These are phyloP conservation scores for Cunninghamia lanceolata DNA, from an alignment of 75 land plant species.

Conservation along the genomic window DNA sequence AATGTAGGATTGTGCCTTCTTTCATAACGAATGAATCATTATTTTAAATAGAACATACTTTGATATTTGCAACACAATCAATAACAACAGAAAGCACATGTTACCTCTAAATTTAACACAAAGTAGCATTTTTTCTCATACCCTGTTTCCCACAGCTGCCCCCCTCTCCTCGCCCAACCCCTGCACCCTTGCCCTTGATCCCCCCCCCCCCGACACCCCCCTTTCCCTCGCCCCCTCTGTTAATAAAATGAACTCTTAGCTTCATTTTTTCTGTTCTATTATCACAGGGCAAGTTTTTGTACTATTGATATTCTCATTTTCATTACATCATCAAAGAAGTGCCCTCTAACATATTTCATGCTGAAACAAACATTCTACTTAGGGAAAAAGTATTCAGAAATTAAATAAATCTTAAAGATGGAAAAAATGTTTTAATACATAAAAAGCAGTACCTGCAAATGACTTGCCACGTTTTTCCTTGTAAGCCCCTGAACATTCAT, in stretches of 20 bases:
- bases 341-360: not conserved
- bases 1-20: not conserved
- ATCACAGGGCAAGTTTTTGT: not conserved
- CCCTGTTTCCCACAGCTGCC: not conserved
- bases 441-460: constrained; percentile 67
- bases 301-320: too few relatives aligned
- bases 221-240: not conserved
- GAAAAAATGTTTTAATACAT: not conserved
- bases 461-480: constrained; percentile 95
- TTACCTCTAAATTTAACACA: not conserved
- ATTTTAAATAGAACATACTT: not conserved
- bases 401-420: not conserved
- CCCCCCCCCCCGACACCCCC: too few relatives aligned
- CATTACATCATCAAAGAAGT: not conserved
- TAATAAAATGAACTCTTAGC: not conserved
- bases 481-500: constrained; percentile 91
- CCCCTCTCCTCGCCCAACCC: too few relatives aligned
- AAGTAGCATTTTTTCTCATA: not conserved
- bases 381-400: not conserved
- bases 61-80: not conserved
- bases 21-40: not conserved
- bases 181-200: too few relatives aligned
- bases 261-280: not conserved
- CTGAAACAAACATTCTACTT: not conserved
- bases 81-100: not conserved